These are phyloP conservation scores for Imleria badia DNA, from an alignment of 768 basidiomycete genomes.

Conservation along the genomic window DNA sequence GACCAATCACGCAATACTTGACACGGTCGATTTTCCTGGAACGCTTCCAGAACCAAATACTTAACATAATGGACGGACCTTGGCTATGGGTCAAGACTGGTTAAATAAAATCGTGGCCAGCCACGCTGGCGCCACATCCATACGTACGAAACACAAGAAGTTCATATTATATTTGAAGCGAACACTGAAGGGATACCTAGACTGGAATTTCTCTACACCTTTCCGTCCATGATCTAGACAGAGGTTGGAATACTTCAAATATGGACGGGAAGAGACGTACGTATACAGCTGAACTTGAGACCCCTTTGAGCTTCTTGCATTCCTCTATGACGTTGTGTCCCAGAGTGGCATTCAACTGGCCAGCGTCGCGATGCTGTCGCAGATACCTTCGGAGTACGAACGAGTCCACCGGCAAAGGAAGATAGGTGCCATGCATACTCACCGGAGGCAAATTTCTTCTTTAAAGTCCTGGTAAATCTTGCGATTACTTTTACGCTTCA, in stretches of 20 bases:
- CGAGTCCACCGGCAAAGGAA: neutral
- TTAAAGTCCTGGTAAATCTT: constrained; percentile 77
- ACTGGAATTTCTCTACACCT: constrained; percentile 11
- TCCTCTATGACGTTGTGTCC: constrained; percentile 58
- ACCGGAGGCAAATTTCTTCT: constrained; percentile 74
- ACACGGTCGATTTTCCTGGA: neutral
- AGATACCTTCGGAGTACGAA: constrained; percentile 50
- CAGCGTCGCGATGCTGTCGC: constrained; percentile 53
- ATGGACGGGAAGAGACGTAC: constrained; percentile 8
- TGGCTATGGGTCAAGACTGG: no score
- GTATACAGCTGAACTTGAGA: constrained; percentile 35
- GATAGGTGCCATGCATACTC: neutral
- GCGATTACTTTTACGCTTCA: constrained; percentile 70
- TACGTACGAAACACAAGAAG: neutral
- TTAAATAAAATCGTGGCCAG: no score
- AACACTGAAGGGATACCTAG: neutral
- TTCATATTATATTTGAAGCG: neutral
- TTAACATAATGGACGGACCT: neutral
- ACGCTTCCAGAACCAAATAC: neutral
- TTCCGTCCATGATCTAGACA: constrained; percentile 22
- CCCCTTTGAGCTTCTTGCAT: constrained; percentile 61
- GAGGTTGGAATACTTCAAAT: neutral
- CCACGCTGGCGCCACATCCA: no score
- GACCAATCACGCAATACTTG: neutral
- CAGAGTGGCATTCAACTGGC: constrained; percentile 47